Percentiles rank a stretch among this genome's conserved stretches.
phyloP scores from a whole-genome alignment of 1,284 basidiomycete species.

The Meira miltonrushii region DNA sequence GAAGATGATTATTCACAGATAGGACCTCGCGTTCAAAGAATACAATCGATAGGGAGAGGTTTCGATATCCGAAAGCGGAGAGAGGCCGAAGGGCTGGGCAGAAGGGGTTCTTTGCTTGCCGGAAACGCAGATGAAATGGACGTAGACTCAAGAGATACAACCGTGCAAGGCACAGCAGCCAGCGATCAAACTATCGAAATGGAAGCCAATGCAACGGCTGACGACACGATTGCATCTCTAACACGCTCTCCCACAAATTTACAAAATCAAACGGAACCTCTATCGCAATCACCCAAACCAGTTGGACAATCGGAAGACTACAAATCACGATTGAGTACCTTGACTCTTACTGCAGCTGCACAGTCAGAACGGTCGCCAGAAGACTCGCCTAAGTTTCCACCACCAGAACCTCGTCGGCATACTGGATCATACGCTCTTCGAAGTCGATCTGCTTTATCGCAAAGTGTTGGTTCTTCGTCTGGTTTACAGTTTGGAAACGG shows the following conservation, averaged over 20 bases:
- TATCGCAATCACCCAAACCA: no score
- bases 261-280: no score
- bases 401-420: slow-evolving; percentile 23
- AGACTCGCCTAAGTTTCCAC: not conserved
- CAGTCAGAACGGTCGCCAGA: not conserved
- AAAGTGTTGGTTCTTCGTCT: slow-evolving; percentile 23
- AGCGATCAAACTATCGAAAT: no score
- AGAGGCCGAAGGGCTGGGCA: no score
- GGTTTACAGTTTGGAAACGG: slow-evolving; percentile 26
- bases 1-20: not conserved
- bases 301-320: no score
- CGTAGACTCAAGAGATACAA: no score
- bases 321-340: no score
- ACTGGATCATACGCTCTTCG: slow-evolving; percentile 38
- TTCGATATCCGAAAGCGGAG: not conserved
- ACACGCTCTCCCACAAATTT: no score
- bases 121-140: not conserved
- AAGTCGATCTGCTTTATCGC: slow-evolving; percentile 32
- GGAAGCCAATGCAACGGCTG: no score
- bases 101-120: not conserved
- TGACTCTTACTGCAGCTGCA: not conserved
- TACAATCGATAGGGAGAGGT: slow-evolving; percentile 6
- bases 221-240: no score
- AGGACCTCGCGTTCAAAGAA: slow-evolving; percentile 7
- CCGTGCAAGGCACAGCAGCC: no score